phyloP scores from a whole-genome alignment of 2,329 filamentous ascomycete genomes.

The Penicillium sp. region DNA sequence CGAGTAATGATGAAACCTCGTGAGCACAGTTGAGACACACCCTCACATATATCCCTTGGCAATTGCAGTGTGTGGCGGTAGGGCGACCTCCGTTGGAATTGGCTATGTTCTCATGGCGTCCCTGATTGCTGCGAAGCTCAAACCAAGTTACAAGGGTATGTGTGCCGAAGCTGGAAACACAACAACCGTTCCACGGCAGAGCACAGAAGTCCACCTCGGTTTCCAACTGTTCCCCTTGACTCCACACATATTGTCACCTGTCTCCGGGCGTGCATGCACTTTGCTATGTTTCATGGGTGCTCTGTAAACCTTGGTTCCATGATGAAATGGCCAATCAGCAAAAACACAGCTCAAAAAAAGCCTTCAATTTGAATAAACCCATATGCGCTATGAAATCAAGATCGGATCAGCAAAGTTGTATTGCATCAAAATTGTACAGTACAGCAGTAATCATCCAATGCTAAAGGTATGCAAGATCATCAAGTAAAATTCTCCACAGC shows the following conservation, averaged over 20 bases:
- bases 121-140: not conserved
- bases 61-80: too few relatives aligned
- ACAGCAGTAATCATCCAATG: conserved; percentile 12
- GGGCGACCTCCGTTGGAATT: too few relatives aligned
- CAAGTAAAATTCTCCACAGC: conserved; percentile 31
- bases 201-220: not conserved
- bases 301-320: not conserved
- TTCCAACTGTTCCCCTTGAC: not conserved
- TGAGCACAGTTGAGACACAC: not conserved
- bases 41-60: not conserved
- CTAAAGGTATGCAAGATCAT: conserved; percentile 21
- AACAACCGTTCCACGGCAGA: not conserved
- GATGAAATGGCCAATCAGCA: not conserved
- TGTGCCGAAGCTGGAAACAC: not conserved
- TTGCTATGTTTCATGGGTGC: not conserved
- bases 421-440: conserved; percentile 3
- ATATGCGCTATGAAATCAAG: not conserved
- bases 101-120: not conserved
- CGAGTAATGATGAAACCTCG: not conserved
- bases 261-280: not conserved
- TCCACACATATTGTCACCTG: not conserved
- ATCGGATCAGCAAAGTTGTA: conserved; percentile 3
- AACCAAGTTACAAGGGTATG: not conserved
- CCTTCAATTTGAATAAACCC: not conserved
- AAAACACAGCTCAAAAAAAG: not conserved